A percentile compares a stretch with the other conserved stretches of the same genome.
Evolutionary conservation across 805 yeast species (phyloP).

Genomic region (Candida coquimbonensis): DNA sequence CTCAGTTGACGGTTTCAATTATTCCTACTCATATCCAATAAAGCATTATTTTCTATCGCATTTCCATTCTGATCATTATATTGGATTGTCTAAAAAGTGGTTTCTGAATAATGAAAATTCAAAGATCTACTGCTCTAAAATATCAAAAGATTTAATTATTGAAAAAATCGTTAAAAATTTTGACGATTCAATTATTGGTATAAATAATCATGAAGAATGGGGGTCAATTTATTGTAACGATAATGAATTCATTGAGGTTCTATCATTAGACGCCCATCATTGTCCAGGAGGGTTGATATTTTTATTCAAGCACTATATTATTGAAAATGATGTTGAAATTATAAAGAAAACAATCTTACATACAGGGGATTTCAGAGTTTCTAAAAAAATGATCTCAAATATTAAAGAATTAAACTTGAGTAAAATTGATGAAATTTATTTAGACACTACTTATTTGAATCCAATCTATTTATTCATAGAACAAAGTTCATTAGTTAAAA

Average conservation of each 20-base stretch:
- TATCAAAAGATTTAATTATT: constrained; percentile 56
- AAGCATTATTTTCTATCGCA: constrained; percentile 62
- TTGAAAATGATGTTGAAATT: constrained; percentile 25
- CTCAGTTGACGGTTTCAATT: constrained; percentile 64
- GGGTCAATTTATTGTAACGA: neutral
- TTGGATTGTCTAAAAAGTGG: constrained; percentile 80
- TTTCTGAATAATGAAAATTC: constrained; percentile 36
- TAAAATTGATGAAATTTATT: constrained; percentile 54
- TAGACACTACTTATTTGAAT: constrained; percentile 86
- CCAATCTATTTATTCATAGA: constrained; percentile 72
- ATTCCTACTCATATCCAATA: constrained; percentile 35
- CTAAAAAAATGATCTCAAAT: constrained; percentile 28
- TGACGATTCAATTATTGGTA: neutral
- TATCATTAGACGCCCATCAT: constrained; percentile 80
- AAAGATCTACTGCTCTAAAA: constrained; percentile 61
- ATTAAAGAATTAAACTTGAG: constrained; percentile 33
- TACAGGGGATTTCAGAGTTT: constrained; percentile 91
- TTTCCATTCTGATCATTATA: constrained; percentile 92
- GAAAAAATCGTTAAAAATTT: constrained; percentile 36
- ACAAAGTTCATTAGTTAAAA: constrained; percentile 59
- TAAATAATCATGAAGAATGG: neutral
- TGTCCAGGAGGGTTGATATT: constrained; percentile 94
- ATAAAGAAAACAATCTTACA: constrained; percentile 45
- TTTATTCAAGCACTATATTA: constrained; percentile 45
- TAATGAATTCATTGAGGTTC: constrained; percentile 43